Evolutionary conservation across 2,329 filamentous ascomycete species (phyloP).

Genomic region (Aspergillus puulaauensis): DNA sequence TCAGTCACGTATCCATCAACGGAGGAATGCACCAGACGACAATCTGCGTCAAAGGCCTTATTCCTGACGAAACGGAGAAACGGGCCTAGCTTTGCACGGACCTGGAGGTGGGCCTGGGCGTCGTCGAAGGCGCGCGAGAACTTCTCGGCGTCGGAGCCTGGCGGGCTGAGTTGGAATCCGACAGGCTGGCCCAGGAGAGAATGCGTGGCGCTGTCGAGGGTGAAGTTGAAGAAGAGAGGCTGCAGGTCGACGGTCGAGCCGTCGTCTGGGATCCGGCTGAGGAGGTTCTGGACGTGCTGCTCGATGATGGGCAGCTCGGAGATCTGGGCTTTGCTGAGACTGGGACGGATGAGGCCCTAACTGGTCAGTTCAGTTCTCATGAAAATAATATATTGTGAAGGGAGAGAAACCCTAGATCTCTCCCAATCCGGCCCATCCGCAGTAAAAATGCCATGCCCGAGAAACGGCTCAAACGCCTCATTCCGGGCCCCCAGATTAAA

Average conservation of each 20-base stretch:
- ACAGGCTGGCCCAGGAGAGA: conserved; percentile 70
- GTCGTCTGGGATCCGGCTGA: conserved; percentile 49
- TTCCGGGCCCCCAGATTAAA: conserved; percentile 78
- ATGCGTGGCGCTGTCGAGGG: conserved; percentile 80
- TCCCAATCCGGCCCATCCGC: conserved; percentile 79
- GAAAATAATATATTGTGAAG: too few relatives aligned
- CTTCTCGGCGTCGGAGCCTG: conserved; percentile 41
- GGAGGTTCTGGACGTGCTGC: conserved; percentile 66
- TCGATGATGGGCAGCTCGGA: conserved; percentile 81
- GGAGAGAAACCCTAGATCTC: conserved; percentile 59
- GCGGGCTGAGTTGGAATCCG: conserved; percentile 59
- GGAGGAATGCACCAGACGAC: conserved; percentile 16
- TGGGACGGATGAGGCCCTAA: conserved; percentile 66
- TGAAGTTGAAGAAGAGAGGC: conserved; percentile 77
- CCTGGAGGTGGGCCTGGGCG: conserved; percentile 27
- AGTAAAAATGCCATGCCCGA: conserved; percentile 54
- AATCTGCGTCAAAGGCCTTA: conserved; percentile 12
- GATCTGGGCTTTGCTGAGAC: conserved; percentile 82
- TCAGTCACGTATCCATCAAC: conserved; percentile 22
- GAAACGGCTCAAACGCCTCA: conserved; percentile 50
- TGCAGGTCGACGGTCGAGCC: conserved; percentile 64
- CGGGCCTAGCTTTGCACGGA: conserved; percentile 19
- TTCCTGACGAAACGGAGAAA: conserved; percentile 20
- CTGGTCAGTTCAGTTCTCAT: too few relatives aligned
- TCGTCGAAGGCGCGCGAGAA: conserved; percentile 37